Base-by-base conservation (phyloP, 345 rosid species). In the Conringia planisiliqua region DNA sequence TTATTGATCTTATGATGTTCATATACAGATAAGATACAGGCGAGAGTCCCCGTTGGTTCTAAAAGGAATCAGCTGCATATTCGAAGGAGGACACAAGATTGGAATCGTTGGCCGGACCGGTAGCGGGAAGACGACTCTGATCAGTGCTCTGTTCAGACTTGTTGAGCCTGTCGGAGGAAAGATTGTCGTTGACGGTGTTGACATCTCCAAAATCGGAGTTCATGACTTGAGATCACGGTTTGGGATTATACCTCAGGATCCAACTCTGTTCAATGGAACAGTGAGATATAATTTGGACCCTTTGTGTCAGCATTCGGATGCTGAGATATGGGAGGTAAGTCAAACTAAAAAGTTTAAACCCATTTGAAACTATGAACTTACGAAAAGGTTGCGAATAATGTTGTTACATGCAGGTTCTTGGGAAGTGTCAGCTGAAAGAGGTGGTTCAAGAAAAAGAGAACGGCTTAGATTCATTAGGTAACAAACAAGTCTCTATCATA, bases 101-200 rank as follows among this genome's bases (percentile, higher is more conserved):
- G 99, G 99, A 8, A 85, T 92, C 38, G 97, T 95, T 78, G 99
- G 99, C 20, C 82, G 97, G 50, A 95, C 97, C 1, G 99, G 99
- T 39, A 90, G 97, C 43, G 97, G 99, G 47, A 95, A 95, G 87
- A 86, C 99, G 1, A 95, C 97, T 59, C 85, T 92, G 51, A 95
- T 90, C 1, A 76, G 99, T 76, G 97, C 99, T 79, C 55, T 90
- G 58, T 95, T 92, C 80, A 96, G 93, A 62, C 87, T 92, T 64
- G 97, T 92, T 68, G 97, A 95, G 66, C 97, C 97, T 0, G 86
- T 81, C 0, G 92, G 91, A 66, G 99, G 99, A 78, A 88, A 80
- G 77, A 88, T 92, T 27, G 22, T 89, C 6, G 91, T 95, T 32
- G 99, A 95, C 58, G 96, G 92, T 14, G 77, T 95, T 40, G 97